These are phyloP conservation scores for Dictyostelium brefeldianum DNA, from an alignment of 78 protist species.

Conservation along the genomic window DNA sequence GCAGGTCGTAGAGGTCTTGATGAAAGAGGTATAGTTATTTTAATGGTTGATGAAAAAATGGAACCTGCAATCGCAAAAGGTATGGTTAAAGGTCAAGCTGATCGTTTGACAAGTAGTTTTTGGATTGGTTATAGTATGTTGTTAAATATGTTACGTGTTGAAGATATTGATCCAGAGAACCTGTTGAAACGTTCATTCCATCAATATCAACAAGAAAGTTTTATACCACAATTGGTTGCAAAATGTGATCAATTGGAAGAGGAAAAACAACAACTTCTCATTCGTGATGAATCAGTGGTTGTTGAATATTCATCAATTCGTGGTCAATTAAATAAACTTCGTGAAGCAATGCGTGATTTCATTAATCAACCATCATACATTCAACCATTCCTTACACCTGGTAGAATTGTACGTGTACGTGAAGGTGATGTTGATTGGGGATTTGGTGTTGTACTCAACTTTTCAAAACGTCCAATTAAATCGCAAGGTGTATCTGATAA, in stretches of 20 bases:
- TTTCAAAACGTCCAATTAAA: constrained; percentile 39
- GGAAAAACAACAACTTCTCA: constrained; percentile 21
- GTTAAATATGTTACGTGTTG: constrained; percentile 94
- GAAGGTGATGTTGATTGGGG: constrained; percentile 87
- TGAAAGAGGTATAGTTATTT: constrained; percentile 93
- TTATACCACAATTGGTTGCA: constrained; percentile 79
- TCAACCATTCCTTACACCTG: constrained; percentile 91
- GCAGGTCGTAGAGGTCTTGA: constrained; percentile 99
- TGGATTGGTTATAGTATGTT: constrained; percentile 96
- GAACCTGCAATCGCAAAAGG: constrained; percentile 87
- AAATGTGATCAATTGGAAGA: constrained; percentile 54
- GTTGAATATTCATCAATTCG: constrained; percentile 51
- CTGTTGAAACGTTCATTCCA: constrained; percentile 90
- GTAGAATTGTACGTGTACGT: constrained; percentile 86
- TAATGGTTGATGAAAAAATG: constrained; percentile 95
- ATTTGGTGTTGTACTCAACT: constrained; percentile 93
- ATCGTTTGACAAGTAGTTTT: constrained; percentile 93
- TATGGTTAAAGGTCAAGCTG: constrained; percentile 95
- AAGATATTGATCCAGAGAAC: constrained; percentile 90
- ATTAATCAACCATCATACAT: constrained; percentile 82
- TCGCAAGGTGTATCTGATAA: constrained; percentile 71
- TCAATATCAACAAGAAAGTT: constrained; percentile 91
- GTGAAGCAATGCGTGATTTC: constrained; percentile 68
- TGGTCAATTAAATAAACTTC: constrained; percentile 29
- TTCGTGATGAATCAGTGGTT: constrained; percentile 49